Base-by-base conservation (phyloP, 1,284 basidiomycete genomes). In the Tetrapyrgos nigripes region DNA sequence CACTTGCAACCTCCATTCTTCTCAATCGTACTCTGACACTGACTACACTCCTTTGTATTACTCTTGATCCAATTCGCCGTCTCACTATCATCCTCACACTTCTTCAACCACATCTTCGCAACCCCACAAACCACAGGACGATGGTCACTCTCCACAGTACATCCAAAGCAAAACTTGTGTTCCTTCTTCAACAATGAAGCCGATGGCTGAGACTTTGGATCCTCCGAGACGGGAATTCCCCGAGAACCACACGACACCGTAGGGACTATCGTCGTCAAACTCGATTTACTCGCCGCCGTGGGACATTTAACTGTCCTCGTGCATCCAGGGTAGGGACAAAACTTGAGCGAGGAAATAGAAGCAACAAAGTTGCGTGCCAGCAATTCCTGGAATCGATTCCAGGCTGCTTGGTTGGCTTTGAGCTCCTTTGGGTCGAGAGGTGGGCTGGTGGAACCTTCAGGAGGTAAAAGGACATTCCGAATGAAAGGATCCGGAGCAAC, bases 1-100 rank as follows among this genome's bases (percentile, higher is more conserved):
- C 72, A 96, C 94, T 97, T 97, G 93, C 97, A 98, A 4, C 97
- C 96, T n/a, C 97, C 96, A 67, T 98, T 98, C 90, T 99, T 98
- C 83, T 99, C 96, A 64, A 99, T 98, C 52, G 96, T 98, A 67
- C 94, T 96, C 71, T 93, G 88, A 75, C 97, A 99, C 72, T 94
- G 91, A 47, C 89, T 85, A 72, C 97, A 99, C 75, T 99, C 97
- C 80, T 99, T 98, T 51, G 97, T 99, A 73, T 99, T 98, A 66
- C 96, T 98, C 83, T 93, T 94, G 79, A 99, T 96, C 97, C 97
- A 99, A 73, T 99, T 98, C 40, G 96, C 94, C 19, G 97, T 99
- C 80, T 99, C 97, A 65, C 92, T 95, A 72, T 99, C 97, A 73
- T 99, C 97, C 57, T 89, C 88, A 75, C 97, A 98, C 76, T 99